Conservation (phyloP, 2,329 filamentous ascomycete genomes). For the Talaromyces sp. region DNA sequence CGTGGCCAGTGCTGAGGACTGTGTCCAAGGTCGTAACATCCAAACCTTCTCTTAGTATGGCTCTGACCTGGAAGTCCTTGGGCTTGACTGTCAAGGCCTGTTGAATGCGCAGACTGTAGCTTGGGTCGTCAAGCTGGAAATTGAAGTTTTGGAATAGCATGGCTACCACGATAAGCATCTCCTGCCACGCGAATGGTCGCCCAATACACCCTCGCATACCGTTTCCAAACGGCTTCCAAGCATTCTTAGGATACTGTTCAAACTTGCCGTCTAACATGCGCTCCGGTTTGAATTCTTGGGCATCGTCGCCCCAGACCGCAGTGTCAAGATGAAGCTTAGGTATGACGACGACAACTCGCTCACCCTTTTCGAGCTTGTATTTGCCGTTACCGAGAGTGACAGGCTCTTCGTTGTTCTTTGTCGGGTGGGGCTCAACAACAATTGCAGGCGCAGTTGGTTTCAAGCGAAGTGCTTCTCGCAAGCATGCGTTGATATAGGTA, state of each 20-base stretch:
- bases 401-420: constrained; percentile 33
- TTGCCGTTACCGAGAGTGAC: constrained; percentile 54
- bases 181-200: constrained; percentile 68
- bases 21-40: constrained; percentile 39
- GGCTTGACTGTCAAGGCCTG: constrained; percentile 37
- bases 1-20: constrained; percentile 20
- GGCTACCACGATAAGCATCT: constrained; percentile 56
- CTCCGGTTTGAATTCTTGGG: constrained; percentile 62
- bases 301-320: constrained; percentile 59
- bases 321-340: constrained; percentile 56
- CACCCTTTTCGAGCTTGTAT: constrained; percentile 51
- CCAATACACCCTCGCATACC: constrained; percentile 67
- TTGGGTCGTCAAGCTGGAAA: constrained; percentile 56
- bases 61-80: constrained; percentile 57
- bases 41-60: constrained; percentile 48
- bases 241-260: constrained; percentile 55
- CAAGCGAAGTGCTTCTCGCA: constrained; percentile 60
- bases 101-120: constrained; percentile 32
- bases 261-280: constrained; percentile 67
- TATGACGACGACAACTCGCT: constrained; percentile 47
- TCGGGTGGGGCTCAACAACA: constrained; percentile 44
- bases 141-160: constrained; percentile 68
- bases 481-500: constrained; percentile 58
- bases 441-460: constrained; percentile 54
- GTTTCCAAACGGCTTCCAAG: constrained; percentile 71